Evolutionary conservation across 305 asterid species (phyloP).

Genomic region (Fraxinus velutina): DNA sequence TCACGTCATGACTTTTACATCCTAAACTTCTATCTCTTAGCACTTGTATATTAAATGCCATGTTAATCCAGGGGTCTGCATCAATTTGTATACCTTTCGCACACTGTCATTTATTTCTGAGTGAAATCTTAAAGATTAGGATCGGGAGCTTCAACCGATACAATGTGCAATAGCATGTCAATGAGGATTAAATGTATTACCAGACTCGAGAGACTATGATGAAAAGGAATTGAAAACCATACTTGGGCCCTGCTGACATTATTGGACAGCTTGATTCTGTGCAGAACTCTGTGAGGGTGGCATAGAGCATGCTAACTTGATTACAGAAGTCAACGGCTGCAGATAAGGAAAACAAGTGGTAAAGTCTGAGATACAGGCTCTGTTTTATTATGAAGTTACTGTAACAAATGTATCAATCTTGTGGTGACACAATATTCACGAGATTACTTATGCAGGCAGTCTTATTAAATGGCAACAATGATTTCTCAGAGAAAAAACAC

Average conservation of each 20-base stretch:
- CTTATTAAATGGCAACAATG: too few species aligned
- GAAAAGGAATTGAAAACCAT: not conserved
- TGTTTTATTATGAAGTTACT: not conserved
- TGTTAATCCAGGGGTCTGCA: not conserved
- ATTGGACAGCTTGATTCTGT: conserved; percentile 31
- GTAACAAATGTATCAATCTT: not conserved
- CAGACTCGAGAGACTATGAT: not conserved
- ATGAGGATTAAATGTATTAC: not conserved
- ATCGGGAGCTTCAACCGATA: not conserved
- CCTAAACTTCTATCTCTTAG: not conserved
- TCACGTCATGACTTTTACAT: not conserved
- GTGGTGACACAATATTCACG: not conserved
- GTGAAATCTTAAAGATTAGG: too few species aligned
- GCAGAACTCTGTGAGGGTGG: conserved; percentile 38
- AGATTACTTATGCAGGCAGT: not conserved
- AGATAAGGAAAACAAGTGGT: not conserved
- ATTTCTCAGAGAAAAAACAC: too few species aligned
- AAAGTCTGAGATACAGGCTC: not conserved
- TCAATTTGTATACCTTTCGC: not conserved
- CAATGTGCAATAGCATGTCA: too few species aligned
- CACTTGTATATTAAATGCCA: not conserved
- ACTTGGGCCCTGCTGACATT: conserved; percentile 41
- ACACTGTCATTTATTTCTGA: not conserved
- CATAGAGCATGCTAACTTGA: conserved; percentile 31
- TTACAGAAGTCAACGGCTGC: conserved; percentile 37